Percentiles rank a stretch among this genome's conserved stretches.
Conservation (phyloP, 495 filamentous ascomycete species). For the Penicillium roqueforti region DNA sequence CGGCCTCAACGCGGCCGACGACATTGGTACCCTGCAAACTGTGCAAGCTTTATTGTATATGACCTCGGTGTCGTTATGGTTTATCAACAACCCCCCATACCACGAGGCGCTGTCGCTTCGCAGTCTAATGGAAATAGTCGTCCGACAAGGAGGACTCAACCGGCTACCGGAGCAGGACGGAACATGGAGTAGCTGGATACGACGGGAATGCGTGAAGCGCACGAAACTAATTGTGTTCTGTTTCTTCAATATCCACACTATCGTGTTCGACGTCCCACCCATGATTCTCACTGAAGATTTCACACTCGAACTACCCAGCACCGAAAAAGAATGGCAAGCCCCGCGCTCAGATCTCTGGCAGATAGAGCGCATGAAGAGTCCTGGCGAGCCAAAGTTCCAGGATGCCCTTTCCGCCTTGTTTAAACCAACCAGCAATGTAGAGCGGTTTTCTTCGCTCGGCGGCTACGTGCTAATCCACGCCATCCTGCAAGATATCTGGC, state of each 20-base stretch:
- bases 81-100: slow-evolving; percentile 35
- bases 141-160: slow-evolving; percentile 34
- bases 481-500: slow-evolving; percentile 64
- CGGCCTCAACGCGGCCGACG: slow-evolving; percentile 15
- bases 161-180: slow-evolving; percentile 32
- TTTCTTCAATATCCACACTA: slow-evolving; percentile 49
- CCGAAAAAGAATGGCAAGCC: slow-evolving; percentile 41
- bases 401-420: slow-evolving; percentile 32
- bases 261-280: slow-evolving; percentile 48
- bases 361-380: slow-evolving; percentile 23
- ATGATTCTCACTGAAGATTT: slow-evolving; percentile 60
- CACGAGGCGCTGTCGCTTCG: slow-evolving; percentile 33
- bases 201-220: slow-evolving; percentile 39
- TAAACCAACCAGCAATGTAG: slow-evolving; percentile 17
- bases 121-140: slow-evolving; percentile 34
- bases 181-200: slow-evolving; percentile 48
- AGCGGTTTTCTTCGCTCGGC: slow-evolving; percentile 53
- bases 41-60: slow-evolving; percentile 33
- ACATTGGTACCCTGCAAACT: slow-evolving; percentile 29
- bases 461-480: slow-evolving; percentile 67
- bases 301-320: slow-evolving; percentile 54
- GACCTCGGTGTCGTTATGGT: slow-evolving; percentile 36
- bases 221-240: slow-evolving; percentile 48
- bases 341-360: slow-evolving; percentile 27
- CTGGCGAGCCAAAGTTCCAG: slow-evolving; percentile 33